These are phyloP conservation scores for Artomyces pyxidatus DNA, from an alignment of 768 basidiomycete species.

Conservation along the genomic window DNA sequence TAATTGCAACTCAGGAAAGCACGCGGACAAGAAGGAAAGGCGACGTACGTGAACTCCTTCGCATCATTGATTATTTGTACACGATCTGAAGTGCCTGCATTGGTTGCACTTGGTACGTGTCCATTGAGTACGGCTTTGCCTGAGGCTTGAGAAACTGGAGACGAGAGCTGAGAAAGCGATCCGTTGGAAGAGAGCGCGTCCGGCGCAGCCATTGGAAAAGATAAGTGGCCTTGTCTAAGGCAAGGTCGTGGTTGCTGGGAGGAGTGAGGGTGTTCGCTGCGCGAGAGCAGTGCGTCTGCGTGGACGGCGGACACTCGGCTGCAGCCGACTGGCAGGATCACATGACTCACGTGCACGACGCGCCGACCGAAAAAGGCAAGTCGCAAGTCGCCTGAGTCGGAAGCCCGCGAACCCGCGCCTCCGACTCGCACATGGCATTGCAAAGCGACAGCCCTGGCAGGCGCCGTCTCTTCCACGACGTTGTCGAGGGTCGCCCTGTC, in stretches of 20 bases:
- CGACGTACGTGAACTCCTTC: conserved; percentile 86
- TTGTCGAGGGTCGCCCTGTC: too few species aligned
- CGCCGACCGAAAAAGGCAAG: neutral
- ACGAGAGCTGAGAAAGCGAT: neutral
- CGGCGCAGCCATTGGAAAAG: conserved; percentile 5
- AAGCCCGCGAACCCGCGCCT: neutral
- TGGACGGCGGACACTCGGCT: neutral
- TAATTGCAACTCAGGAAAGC: conserved; percentile 24
- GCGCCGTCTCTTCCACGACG: too few species aligned
- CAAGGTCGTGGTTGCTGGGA: too few species aligned
- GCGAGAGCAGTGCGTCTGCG: neutral
- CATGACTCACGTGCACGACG: neutral
- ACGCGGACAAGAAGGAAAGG: neutral
- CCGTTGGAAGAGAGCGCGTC: conserved; percentile 7
- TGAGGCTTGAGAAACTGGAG: neutral
- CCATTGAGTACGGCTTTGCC: conserved; percentile 14
- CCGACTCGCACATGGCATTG: too few species aligned
- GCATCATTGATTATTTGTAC: conserved; percentile 89
- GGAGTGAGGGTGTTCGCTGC: neutral
- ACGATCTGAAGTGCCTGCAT: conserved; percentile 36
- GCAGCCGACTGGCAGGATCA: neutral
- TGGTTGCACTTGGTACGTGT: conserved; percentile 13
- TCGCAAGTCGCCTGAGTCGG: neutral
- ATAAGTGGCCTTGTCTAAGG: neutral
- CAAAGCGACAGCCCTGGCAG: too few species aligned